Conservation (phyloP, 805 yeast species). For the Maudiozyma bulderi region DNA sequence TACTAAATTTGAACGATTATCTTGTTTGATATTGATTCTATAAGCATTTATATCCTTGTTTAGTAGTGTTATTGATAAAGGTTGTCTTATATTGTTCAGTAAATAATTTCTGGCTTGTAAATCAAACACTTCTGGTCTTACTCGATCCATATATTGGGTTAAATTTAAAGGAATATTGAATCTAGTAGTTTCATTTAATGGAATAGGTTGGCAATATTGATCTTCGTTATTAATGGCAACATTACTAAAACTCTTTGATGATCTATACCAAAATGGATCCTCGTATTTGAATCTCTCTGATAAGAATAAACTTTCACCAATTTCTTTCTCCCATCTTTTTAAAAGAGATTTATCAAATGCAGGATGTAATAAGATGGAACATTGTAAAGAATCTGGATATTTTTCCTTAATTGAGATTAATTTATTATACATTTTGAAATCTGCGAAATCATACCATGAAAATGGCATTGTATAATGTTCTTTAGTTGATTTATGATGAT, state of each 20-base stretch:
- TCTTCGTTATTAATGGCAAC: neutral
- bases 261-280: conserved; percentile 12
- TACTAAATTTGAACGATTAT: conserved; percentile 12
- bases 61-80: conserved; percentile 22
- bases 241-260: conserved; percentile 2
- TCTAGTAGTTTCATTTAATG: neutral
- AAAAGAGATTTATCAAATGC: conserved; percentile 11
- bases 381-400: conserved; percentile 6
- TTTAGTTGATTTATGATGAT: neutral
- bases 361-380: conserved; percentile 14
- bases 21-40: conserved; percentile 10
- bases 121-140: conserved; percentile 27
- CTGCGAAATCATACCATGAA: conserved; percentile 54
- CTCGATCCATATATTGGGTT: conserved; percentile 10
- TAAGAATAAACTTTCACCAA: conserved; percentile 13
- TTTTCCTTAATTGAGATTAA: conserved; percentile 20
- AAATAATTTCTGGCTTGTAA: conserved; percentile 23
- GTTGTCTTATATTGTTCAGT: conserved; percentile 12
- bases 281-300: conserved; percentile 15
- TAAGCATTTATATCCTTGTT: conserved; percentile 13
- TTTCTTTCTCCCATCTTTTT: conserved; percentile 11
- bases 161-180: conserved; percentile 11
- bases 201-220: neutral
- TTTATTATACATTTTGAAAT: conserved; percentile 34
- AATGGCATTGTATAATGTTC: conserved; percentile 30